Evolutionary conservation across 140 eudicot genomes (phyloP).

Genomic region (Ambrosia hybrid): DNA sequence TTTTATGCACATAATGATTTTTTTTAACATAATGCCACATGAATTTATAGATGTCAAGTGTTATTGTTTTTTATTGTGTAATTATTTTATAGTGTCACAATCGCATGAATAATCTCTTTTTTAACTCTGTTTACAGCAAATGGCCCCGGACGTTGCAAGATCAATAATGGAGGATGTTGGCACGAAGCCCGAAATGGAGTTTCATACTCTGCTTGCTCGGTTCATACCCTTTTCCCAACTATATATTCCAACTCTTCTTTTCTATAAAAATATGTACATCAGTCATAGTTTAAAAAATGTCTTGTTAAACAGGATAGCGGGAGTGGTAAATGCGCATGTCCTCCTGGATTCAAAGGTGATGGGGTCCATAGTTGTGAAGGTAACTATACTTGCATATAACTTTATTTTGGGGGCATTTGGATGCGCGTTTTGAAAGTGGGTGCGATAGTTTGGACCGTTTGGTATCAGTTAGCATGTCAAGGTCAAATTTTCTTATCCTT

Average conservation of each 20-base stretch:
- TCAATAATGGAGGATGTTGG: conserved; percentile 98
- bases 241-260: background rate
- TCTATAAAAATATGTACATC: background rate
- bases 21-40: background rate
- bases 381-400: conserved; percentile 29
- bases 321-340: conserved; percentile 70
- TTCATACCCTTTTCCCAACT: conserved; percentile 25
- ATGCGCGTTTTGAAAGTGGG: no score
- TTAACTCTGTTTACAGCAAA: conserved; percentile 46
- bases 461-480: conserved; percentile 4
- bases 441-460: background rate
- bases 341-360: conserved; percentile 77
- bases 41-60: background rate
- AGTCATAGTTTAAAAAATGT: background rate
- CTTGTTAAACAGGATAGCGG: conserved; percentile 48
- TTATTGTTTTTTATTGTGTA: no score
- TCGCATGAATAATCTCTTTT: conserved; percentile 13
- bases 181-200: conserved; percentile 70
- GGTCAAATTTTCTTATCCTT: background rate
- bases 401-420: background rate
- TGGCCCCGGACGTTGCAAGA: conserved; percentile 94
- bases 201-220: conserved; percentile 84
- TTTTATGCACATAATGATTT: background rate
- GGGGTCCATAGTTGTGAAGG: conserved; percentile 81
- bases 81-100: background rate